Conservation (phyloP, 306 rosid species). For the Vicia sativa region DNA sequence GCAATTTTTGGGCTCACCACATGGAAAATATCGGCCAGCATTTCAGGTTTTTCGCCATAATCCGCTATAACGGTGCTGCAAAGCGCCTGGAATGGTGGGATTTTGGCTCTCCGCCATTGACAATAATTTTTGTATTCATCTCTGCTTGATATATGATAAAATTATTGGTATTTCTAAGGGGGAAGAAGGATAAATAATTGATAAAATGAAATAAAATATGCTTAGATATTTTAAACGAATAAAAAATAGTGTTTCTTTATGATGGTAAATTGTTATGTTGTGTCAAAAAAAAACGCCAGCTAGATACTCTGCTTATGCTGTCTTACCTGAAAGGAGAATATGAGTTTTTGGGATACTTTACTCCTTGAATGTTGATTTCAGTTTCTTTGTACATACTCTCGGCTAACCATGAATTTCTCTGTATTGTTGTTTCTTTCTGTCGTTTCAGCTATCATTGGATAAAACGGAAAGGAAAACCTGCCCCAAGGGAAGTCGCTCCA, state of each 20-base stretch:
- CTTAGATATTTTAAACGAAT: slow-evolving; percentile 6
- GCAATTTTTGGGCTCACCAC: too few relatives aligned
- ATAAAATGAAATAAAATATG: not conserved
- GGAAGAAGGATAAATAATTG: not conserved
- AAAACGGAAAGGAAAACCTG: slow-evolving; percentile 88
- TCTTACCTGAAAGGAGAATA: not conserved
- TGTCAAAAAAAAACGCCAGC: slow-evolving; percentile 1
- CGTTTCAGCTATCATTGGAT: slow-evolving; percentile 95
- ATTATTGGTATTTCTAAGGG: slow-evolving; percentile 14
- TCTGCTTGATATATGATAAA: not conserved
- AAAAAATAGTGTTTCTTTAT: slow-evolving; percentile 7
- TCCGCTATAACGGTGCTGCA: too few relatives aligned
- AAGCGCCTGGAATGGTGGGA: too few relatives aligned
- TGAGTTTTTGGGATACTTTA: slow-evolving; percentile 13
- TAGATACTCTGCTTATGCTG: slow-evolving; percentile 21
- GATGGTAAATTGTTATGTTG: slow-evolving; percentile 20
- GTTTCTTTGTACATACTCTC: not conserved
- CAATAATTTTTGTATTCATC: not conserved
- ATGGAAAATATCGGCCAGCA: too few relatives aligned
- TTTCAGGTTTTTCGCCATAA: too few relatives aligned
- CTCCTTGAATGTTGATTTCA: slow-evolving; percentile 3
- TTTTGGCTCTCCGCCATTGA: too few relatives aligned
- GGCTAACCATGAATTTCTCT: slow-evolving; percentile 4
- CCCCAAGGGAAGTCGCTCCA: slow-evolving; percentile 84
- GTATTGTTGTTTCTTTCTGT: slow-evolving; percentile 26